Evolutionary conservation across 768 basidiomycete species (phyloP), one percentile per base, ranked within the genome.

Genomic region (Kwoniella dendrophila): DNA sequence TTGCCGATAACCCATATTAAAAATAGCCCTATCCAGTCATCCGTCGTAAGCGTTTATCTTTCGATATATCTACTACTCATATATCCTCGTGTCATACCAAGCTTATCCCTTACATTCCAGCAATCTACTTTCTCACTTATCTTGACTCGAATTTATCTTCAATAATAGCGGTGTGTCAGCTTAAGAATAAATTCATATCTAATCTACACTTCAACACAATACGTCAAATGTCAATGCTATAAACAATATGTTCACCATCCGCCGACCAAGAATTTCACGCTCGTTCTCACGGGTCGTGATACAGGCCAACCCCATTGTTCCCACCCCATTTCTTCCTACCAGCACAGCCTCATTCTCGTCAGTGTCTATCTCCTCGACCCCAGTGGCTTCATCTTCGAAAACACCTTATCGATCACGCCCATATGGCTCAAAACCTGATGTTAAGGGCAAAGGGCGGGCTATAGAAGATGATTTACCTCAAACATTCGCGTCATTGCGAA

Each of bases 381-480:
- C 56, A 5, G 22, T 24, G 29, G 56, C 56, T 49, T 58, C 56
- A 4, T 47, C 56, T 20, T 58, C 56, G 18, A 45, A 47, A 26
- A 44, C 12, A 18, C 45, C 44, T 22, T 47, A 47, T 27, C n/a
- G 12, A 3, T 16, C 53, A 16, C 45, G 29, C 12, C n/a, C 7
- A 12, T 6, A 24, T 11, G 8, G 14, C 22, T 32, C 22, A 27
- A 18, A 8, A 5, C 12, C 26, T 5, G 51, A 60, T 47, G 14
- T 62, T 47, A 62, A 62, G 18, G 60, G 60, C 26, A 62, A 62
- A 43, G 53, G 60, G 4, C 36, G 53, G 33, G 60, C 60, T 10
- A 20, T 45, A n/a, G 53, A 50, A 0, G 2, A 51, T 16, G 58
- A 41, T 0, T 4, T 22, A 6, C 10, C 33, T 51, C 38, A 14